Percentiles rank a stretch among this genome's conserved stretches.
Evolutionary conservation across 225 moss, liverwort and hornwort genomes (phyloP).

Genomic region (Straminergon stramineum): DNA sequence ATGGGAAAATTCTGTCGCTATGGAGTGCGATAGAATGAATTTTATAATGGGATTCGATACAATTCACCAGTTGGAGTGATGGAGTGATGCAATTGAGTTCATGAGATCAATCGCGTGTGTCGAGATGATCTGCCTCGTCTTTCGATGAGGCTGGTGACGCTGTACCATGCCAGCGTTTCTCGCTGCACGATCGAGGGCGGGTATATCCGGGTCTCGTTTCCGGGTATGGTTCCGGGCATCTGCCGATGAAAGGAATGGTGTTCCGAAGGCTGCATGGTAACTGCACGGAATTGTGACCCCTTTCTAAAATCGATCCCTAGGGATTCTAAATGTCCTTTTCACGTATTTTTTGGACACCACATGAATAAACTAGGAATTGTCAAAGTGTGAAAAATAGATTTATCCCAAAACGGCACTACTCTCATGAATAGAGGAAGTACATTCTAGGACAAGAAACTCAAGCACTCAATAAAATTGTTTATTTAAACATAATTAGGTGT

Average conservation of each 20-base stretch:
- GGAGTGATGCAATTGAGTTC: neutral
- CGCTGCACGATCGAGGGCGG: neutral
- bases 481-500: neutral
- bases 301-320: neutral
- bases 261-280: neutral
- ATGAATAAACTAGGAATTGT: no score
- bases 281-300: neutral
- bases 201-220: neutral
- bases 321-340: no score
- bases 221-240: neutral
- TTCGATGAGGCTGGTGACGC: constrained; percentile 5
- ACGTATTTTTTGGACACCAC: no score
- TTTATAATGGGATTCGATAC: neutral
- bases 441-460: neutral
- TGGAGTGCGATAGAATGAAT: neutral
- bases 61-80: neutral
- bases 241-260: neutral
- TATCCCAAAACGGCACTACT: no score
- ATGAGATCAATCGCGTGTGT: neutral
- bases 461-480: neutral
- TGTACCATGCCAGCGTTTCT: neutral
- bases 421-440: no score
- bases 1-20: neutral
- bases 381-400: no score
- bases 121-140: neutral